Conservation (phyloP, 805 yeast genomes). For the Yarrowia osloensis region DNA sequence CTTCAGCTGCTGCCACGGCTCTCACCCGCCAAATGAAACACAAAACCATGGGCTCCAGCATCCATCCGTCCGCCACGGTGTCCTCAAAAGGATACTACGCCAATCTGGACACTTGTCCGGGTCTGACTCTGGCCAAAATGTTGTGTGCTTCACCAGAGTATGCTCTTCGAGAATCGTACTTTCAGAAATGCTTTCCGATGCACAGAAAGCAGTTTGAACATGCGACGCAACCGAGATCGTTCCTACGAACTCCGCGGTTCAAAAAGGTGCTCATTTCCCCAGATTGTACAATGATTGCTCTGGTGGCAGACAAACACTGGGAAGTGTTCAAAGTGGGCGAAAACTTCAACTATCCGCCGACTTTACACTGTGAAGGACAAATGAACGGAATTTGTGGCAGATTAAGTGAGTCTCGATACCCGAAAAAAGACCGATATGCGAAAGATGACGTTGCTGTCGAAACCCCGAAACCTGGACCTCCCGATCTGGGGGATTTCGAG, state of each 20-base stretch:
- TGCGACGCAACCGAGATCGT: conserved; percentile 54
- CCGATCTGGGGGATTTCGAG: conserved; percentile 31
- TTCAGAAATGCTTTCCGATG: conserved; percentile 79
- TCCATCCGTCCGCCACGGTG: not conserved
- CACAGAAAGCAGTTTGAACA: conserved; percentile 64
- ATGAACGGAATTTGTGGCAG: conserved; percentile 28
- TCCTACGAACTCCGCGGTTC: conserved; percentile 50
- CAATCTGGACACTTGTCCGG: conserved; percentile 5
- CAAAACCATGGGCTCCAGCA: not conserved
- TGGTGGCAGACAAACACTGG: conserved; percentile 71
- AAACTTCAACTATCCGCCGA: conserved; percentile 54
- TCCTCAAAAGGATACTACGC: conserved; percentile 7
- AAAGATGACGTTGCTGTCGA: not conserved
- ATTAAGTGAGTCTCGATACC: not conserved
- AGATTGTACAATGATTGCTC: conserved; percentile 62
- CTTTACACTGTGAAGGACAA: conserved; percentile 45
- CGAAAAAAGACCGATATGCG: conserved; percentile 5
- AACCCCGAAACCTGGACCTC: not conserved
- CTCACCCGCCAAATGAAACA: not conserved
- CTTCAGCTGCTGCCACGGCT: not conserved
- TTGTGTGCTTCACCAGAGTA: conserved; percentile 1
- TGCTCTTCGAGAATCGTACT: conserved; percentile 46
- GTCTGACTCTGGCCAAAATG: not conserved
- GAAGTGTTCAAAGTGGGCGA: conserved; percentile 61
- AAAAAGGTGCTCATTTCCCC: conserved; percentile 56